Evolutionary conservation across 805 yeast genomes (phyloP), one percentile per base, ranked within the genome.

Genomic region (Monosporozyma servazzii): DNA sequence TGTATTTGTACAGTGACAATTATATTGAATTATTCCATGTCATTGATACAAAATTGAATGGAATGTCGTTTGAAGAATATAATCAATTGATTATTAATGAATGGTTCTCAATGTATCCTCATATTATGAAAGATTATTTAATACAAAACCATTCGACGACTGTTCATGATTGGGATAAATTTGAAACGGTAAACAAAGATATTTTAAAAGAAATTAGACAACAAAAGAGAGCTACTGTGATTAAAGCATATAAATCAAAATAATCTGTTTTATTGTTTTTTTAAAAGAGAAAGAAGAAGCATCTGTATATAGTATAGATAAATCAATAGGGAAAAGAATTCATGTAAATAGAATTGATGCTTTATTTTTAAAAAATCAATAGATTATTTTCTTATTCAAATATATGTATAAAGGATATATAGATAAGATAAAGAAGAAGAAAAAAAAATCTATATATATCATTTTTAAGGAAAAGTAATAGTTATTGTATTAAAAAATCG

Each of bases 91-190:
- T 37, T 13, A 18, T 37, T 18, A 8, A 37, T 6, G 41, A 37
- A 8, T 37, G 41, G 41, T 9, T 17, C 17, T 2, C 3, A 5
- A 17, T 5, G 17, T 69, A 69, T 54, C 70, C 70, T 25, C 62
- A 63, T 51, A 58, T 64, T 15, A 69, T 71, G 70, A 65, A 62
- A 37, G 55, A 54, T 48, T 59, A 60, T 50, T 49, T 64, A 50
- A 56, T 64, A 65, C 52, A 54, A 30, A 57, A 37, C 7, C 41
- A 63, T 10, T 52, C 66, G 51, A 50, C 45, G 17, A 42, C 51
- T 17, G 55, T 63, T n/a, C 48, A 49, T 3, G 51, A 52, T 18
- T 65, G 69, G 70, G 55, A 54, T 3, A 25, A 41, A 21, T 48
- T 60, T 13, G 68, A 65, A 50, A 27, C 40, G 21, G 48, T 47